These are phyloP conservation scores for Phytophthora ohioensis DNA, from an alignment of 352 stramenopile genomes.

Conservation along the genomic window DNA sequence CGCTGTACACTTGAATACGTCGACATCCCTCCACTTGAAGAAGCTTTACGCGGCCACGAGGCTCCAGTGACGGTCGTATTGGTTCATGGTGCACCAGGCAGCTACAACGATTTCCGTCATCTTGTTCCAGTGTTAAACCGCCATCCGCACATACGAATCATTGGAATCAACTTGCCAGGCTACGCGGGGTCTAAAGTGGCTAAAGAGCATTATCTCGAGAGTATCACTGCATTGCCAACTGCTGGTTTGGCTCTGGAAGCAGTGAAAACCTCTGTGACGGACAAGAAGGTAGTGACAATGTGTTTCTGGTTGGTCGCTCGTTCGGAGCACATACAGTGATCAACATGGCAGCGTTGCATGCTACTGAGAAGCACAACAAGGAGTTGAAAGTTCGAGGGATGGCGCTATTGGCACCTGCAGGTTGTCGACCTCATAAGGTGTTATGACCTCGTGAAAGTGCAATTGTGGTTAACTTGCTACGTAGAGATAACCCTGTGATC, in stretches of 20 bases:
- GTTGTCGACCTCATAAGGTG: conserved; percentile 54
- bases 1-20: conserved; percentile 50
- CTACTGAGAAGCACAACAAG: not conserved
- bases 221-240: conserved; percentile 41
- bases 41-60: conserved; percentile 2
- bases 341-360: conserved; percentile 54
- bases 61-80: conserved; percentile 51
- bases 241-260: conserved; percentile 45
- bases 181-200: conserved; percentile 48
- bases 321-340: conserved; percentile 63
- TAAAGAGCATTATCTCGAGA: conserved; percentile 39
- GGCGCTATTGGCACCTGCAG: conserved; percentile 49
- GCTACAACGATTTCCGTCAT: conserved; percentile 64
- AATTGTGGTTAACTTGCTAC: conserved; percentile 40
- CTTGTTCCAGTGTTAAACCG: conserved; percentile 49
- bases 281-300: conserved; percentile 27
- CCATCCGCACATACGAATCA: conserved; percentile 44
- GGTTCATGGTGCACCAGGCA: conserved; percentile 65
- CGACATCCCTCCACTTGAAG: conserved; percentile 27
- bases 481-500: conserved; percentile 29
- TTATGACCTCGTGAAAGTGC: conserved; percentile 45
- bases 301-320: conserved; percentile 63
- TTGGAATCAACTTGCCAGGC: conserved; percentile 67
- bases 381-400: conserved; percentile 40
- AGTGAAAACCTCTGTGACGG: conserved; percentile 37